These are phyloP conservation scores for Fusarium sp. DNA, from an alignment of 2,329 filamentous ascomycete genomes.

Conservation along the genomic window DNA sequence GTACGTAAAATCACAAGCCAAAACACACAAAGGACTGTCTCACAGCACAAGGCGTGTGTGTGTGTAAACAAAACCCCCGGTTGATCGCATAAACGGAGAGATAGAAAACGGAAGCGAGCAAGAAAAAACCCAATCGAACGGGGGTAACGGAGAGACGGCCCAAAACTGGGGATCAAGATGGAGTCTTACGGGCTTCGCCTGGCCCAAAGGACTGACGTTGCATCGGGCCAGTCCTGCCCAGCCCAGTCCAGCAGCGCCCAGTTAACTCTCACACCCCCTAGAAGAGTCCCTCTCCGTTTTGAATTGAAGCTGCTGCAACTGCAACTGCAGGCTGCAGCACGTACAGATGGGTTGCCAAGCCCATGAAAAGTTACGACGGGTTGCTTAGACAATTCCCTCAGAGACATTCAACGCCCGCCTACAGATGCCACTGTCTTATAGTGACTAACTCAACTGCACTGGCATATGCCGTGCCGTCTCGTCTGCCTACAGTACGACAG, in stretches of 20 bases:
- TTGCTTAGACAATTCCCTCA: conserved; percentile 16
- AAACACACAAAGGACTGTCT: neutral
- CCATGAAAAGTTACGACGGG: neutral
- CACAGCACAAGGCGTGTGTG: neutral
- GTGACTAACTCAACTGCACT: neutral
- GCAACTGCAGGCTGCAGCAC: neutral
- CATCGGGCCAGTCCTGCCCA: conserved; percentile 26
- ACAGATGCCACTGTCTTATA: neutral
- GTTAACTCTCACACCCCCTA: conserved; percentile 4
- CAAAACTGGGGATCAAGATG: conserved; percentile 16
- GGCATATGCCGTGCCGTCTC: conserved; percentile 9
- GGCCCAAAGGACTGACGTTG: conserved; percentile 36
- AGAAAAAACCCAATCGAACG: conserved; percentile 3
- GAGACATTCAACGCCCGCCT: neutral
- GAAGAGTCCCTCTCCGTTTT: conserved; percentile 8
- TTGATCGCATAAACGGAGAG: conserved; percentile 31
- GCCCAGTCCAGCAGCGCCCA: neutral
- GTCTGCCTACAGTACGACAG: neutral
- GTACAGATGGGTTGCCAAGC: conserved; percentile 4
- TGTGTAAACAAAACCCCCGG: conserved; percentile 20
- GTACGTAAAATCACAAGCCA: conserved; percentile 7
- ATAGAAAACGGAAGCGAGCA: conserved; percentile 32
- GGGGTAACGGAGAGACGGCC: conserved; percentile 33
- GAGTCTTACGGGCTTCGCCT: conserved; percentile 37
- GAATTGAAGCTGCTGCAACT: neutral